These are phyloP conservation scores for Sequoiadendron giganteum DNA, from an alignment of 75 land plant species.

Conservation along the genomic window DNA sequence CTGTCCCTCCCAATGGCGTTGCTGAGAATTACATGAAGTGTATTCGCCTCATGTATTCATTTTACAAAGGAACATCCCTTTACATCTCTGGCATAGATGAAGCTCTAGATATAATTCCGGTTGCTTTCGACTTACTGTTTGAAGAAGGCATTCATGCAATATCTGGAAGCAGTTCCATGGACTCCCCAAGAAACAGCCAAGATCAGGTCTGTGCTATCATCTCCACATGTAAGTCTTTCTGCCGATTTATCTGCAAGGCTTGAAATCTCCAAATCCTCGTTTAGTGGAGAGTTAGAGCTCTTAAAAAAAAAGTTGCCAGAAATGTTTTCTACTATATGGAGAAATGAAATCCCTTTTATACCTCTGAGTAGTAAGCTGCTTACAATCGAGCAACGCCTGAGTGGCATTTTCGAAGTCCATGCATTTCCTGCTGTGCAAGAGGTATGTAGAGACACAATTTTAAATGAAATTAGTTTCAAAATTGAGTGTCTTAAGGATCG, in stretches of 20 bases:
- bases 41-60: background rate
- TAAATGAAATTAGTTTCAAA: too few species aligned
- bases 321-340: too few species aligned
- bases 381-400: too few species aligned
- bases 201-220: background rate
- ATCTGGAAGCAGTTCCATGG: constrained; percentile 36
- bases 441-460: too few species aligned
- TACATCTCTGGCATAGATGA: background rate
- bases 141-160: constrained; percentile 15
- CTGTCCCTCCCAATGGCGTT: background rate
- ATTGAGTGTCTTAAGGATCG: too few species aligned
- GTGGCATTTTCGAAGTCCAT: too few species aligned
- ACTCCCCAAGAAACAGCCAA: constrained; percentile 17
- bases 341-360: too few species aligned
- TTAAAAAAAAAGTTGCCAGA: too few species aligned
- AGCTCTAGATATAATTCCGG: background rate
- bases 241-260: background rate
- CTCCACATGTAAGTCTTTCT: background rate
- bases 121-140: too few species aligned
- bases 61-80: background rate
- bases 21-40: background rate
- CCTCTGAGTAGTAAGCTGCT: too few species aligned
- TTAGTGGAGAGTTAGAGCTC: background rate
- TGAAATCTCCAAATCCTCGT: background rate
- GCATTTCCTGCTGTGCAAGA: too few species aligned